A percentile compares a stretch with the other conserved stretches of the same genome.
Conservation (phyloP, 441 rosid genomes). For the Pelargonium fulgidum region DNA sequence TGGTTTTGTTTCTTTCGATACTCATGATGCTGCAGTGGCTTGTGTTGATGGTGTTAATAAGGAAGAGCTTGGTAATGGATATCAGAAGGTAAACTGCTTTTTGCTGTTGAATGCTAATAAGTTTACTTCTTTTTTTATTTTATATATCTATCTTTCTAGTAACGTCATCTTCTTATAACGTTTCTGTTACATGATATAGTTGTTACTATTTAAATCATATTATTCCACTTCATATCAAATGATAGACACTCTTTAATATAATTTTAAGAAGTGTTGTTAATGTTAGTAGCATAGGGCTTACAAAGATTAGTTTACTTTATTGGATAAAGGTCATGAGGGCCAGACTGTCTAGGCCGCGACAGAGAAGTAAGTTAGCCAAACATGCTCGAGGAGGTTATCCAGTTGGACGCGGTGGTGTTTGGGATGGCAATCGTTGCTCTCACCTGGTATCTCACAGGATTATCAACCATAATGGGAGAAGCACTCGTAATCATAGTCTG, state of each 20-base stretch:
- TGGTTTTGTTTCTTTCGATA: constrained; percentile 5
- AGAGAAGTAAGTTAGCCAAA: not conserved
- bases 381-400: constrained; percentile 1
- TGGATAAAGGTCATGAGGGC: not conserved
- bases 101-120: not conserved
- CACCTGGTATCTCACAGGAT: not conserved
- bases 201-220: not conserved
- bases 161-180: no score
- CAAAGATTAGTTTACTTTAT: not conserved
- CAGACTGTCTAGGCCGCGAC: constrained; percentile 3
- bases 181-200: not conserved
- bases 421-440: not conserved
- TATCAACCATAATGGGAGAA: not conserved
- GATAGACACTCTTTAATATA: not conserved
- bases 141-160: not conserved
- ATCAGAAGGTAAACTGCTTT: not conserved
- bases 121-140: not conserved
- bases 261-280: not conserved
- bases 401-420: not conserved
- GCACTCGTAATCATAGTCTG: not conserved
- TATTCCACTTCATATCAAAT: not conserved
- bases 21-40: constrained; percentile 11
- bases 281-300: not conserved
- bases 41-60: constrained; percentile 13
- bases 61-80: not conserved